Evolutionary conservation across 2,329 filamentous ascomycete genomes (phyloP), one percentile per base, ranked within the genome.

Genomic region (Tolypocladium tundrense): DNA sequence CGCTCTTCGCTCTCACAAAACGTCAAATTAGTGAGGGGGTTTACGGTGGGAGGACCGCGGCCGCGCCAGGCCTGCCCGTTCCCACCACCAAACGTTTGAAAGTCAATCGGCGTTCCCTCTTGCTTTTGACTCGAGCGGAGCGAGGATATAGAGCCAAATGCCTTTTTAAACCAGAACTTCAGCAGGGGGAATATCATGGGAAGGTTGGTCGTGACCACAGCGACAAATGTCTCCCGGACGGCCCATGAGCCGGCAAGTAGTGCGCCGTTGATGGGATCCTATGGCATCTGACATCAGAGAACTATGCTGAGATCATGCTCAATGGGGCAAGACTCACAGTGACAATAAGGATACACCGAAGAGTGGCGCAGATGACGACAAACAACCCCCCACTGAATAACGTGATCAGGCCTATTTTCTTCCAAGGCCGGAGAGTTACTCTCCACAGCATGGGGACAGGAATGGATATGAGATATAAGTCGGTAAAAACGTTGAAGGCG

Each of bases 401-500:
- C 5, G 72, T 57, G 16, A 72, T 71, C 48, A 75, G 68, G 0
- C 71, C 71, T 16, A 70, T 61, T 59, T 77, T 77, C 60, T 74
- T 74, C 6, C 61, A 42, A 13, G 66, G 64, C 10, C 65, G 69
- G 61, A 77, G 66, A 9, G 61, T 70, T 4, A 72, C 70, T 55
- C 67, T 66, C 69, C 71, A 77, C 1, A 75, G 68, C 68, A 84
- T 79, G 1, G 82, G 81, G 5, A 83, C 70, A 0, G 82, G 81
- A 42, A 85, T 84, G 35, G 76, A 75, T 58, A 85, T 78, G 19
- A 85, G 72, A 61, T 85, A 85, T 1, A 83, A 55, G 61, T 86
- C 83, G 3, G 82, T 86, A 1, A 70, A 62, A 3, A 83, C 75
- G 61, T 84, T 85, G 60, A 79, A 69, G 4, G 74, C 69, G 39